Percentiles rank a stretch among this genome's conserved stretches.
Evolutionary conservation across 352 stramenopile genomes (phyloP).

Genomic region (Aphanomyces stellatus): DNA sequence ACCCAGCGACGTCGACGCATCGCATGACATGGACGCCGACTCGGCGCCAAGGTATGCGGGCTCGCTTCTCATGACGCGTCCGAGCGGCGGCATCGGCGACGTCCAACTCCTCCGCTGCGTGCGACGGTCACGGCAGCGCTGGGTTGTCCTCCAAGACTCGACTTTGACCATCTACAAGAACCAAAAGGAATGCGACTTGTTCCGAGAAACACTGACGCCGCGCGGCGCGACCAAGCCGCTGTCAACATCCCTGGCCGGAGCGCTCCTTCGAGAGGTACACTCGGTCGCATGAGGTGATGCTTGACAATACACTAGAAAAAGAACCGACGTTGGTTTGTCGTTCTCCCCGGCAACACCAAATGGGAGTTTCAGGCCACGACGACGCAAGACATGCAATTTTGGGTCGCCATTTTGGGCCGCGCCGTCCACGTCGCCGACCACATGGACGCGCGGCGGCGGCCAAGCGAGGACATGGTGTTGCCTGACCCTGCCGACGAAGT

Average conservation of each 20-base stretch:
- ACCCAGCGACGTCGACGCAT: not conserved
- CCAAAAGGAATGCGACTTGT: not conserved
- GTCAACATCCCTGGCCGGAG: not conserved
- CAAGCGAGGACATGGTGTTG: not conserved
- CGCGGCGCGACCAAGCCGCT: not conserved
- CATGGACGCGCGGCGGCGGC: not conserved
- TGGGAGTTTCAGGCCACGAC: conserved; percentile 11
- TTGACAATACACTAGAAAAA: conserved; percentile 9
- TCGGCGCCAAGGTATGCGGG: conserved; percentile 3
- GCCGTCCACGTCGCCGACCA: conserved; percentile 8
- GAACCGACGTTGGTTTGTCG: conserved; percentile 6
- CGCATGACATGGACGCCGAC: conserved; percentile 3
- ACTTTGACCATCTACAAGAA: conserved; percentile 6
- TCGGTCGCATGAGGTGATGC: not conserved
- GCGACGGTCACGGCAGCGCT: conserved; percentile 12
- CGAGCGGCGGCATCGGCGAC: too few relatives aligned
- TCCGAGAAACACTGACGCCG: not conserved
- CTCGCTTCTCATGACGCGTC: not conserved
- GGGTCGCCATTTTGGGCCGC: conserved; percentile 6
- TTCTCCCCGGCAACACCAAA: not conserved
- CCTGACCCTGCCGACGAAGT: conserved; percentile 52
- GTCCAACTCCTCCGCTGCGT: too few relatives aligned
- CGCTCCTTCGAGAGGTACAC: not conserved
- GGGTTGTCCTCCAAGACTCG: conserved; percentile 9
- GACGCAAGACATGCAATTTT: conserved; percentile 15